Evolutionary conservation across 768 basidiomycete species (phyloP), one percentile per base, ranked within the genome.

Genomic region (Aureoboletus auriporus): DNA sequence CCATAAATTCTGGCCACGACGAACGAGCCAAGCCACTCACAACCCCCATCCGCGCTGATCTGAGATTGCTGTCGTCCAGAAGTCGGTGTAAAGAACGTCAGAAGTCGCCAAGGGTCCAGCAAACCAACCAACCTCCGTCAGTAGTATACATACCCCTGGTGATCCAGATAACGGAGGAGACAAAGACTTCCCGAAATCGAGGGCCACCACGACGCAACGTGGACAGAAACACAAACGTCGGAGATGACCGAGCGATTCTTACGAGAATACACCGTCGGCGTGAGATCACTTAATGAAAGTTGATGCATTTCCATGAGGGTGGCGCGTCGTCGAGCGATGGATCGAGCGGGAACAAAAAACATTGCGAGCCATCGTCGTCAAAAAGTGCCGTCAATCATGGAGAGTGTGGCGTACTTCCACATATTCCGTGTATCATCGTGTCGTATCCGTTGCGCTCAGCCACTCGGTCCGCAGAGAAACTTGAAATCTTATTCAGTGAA

Each of bases 141-240:
- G 47, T 17, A 57, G 37, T 46, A 44, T 20, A 27, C 46, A 42
- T 43, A 45, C 31, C 37, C 60, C 49, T 52, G 51, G 50, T 53
- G 51, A 64, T 55, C 56, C 59, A 53, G 51, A 53, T 16, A 47
- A 40, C 46, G 36, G 41, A 17, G 23, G 31, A 42, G 39, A 39
- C 41, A 45, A 26, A 27, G 40, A 33, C 28, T 29, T 33, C 54
- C 49, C 46, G 35, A 38, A 44, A 34, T 48, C 46, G 27, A 44
- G n/a, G 44, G 27, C 20, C 37, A 34, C 38, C 30, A 34, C 20
- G 39, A 46, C 46, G 46, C 39, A 33, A 39, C 46, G 23, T 12
- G 30, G 45, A 46, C 44, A 52, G 47, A 54, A 45, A 49, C 47
- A 33, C 45, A 49, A 47, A 44, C 28, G 45, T 39, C 52, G 59